Percentiles rank a stretch among this genome's conserved stretches.
phyloP scores from a whole-genome alignment of 306 rosid species.

The Cyamopsis tetragonoloba region DNA sequence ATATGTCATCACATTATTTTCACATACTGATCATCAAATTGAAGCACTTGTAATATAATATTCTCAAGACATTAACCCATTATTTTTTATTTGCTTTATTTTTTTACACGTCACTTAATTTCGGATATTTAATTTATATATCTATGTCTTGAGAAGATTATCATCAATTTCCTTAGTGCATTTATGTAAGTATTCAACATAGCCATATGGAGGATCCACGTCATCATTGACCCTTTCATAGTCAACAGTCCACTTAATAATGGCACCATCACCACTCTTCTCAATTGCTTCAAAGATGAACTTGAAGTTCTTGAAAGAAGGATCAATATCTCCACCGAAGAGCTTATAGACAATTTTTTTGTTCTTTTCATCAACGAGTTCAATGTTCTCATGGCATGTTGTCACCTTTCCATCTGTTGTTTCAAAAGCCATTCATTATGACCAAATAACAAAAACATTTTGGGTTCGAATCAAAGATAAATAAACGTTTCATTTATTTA shows the following conservation, averaged over 20 bases:
- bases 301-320: neutral
- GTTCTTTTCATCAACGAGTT: neutral
- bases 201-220: slow-evolving; percentile 28
- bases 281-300: neutral
- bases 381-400: slow-evolving; percentile 7
- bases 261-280: neutral
- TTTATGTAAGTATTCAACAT: neutral
- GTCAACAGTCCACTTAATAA: slow-evolving; percentile 22
- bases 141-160: slow-evolving; percentile 23
- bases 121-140: neutral
- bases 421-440: neutral
- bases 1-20: no score
- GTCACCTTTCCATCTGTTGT: slow-evolving; percentile 9
- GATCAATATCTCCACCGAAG: neutral
- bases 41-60: no score
- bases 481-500: no score
- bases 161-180: slow-evolving; percentile 19
- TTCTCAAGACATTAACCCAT: neutral
- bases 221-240: slow-evolving; percentile 22
- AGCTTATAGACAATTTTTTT: neutral
- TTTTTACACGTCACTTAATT: no score
- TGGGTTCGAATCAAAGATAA: no score
- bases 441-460: neutral
- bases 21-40: no score
- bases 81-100: neutral